A percentile compares a stretch with the other conserved stretches of the same genome.
phyloP scores from a whole-genome alignment of 257 asterid species.

The Solanum pinnatisectum region DNA sequence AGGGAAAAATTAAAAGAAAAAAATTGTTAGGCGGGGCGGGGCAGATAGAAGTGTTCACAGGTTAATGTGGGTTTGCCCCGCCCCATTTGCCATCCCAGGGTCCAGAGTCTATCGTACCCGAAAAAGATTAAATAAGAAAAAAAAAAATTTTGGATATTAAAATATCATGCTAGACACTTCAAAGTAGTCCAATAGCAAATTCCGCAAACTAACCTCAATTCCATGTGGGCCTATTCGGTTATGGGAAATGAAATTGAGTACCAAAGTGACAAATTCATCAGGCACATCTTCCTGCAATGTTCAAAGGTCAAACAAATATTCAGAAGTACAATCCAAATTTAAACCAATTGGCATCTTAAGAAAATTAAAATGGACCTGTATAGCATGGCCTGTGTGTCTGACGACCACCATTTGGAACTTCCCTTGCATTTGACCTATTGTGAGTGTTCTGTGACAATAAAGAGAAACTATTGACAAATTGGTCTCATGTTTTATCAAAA shows the following conservation, averaged over 20 bases:
- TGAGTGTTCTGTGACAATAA: slow-evolving; percentile 60
- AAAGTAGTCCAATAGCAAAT: not conserved
- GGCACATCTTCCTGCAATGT: slow-evolving; percentile 82
- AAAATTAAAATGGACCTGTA: slow-evolving; percentile 47
- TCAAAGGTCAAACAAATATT: slow-evolving; percentile 4
- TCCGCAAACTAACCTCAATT: slow-evolving; percentile 53
- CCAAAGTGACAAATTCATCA: slow-evolving; percentile 61
- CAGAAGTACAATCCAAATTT: not conserved
- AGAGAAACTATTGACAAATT: not conserved
- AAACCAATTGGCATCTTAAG: not conserved
- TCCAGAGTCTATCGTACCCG: not conserved
- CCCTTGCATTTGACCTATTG: slow-evolving; percentile 98
- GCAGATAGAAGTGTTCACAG: not conserved
- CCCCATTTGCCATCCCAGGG: too few species aligned
- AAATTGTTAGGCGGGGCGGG: not conserved
- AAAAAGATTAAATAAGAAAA: not conserved
- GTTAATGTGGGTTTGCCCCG: not conserved
- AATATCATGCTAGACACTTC: not conserved
- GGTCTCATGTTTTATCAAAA: not conserved
- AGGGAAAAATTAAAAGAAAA: too few species aligned
- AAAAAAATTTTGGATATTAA: not conserved
- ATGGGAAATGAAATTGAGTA: slow-evolving; percentile 66
- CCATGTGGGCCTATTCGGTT: slow-evolving; percentile 80
- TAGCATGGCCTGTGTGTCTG: slow-evolving; percentile 93
- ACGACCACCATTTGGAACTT: slow-evolving; percentile 96